Conservation (phyloP, 2,329 filamentous ascomycete genomes). For the Moelleriella libera region DNA sequence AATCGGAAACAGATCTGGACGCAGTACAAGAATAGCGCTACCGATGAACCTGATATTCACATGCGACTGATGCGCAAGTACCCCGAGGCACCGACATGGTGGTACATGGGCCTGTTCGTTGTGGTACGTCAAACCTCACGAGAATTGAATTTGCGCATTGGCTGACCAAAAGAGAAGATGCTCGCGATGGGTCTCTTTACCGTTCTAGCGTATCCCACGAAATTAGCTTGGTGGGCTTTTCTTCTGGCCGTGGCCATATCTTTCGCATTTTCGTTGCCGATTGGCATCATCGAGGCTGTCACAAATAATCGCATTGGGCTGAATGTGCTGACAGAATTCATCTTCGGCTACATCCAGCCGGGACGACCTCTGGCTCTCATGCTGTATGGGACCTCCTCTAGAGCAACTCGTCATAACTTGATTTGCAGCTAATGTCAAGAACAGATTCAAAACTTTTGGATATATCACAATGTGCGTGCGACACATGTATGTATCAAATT, state of each 20-base stretch:
- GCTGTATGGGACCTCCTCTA: conserved; percentile 31
- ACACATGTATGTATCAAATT: background rate
- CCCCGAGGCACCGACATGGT: conserved; percentile 48
- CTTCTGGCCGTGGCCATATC: conserved; percentile 51
- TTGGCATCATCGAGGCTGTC: conserved; percentile 55
- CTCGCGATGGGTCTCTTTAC: conserved; percentile 38
- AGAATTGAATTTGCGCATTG: background rate
- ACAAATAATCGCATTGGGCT: conserved; percentile 59
- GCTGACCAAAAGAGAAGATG: conserved; percentile 23
- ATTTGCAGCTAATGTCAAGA: background rate
- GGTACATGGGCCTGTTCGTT: conserved; percentile 44
- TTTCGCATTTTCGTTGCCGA: conserved; percentile 48
- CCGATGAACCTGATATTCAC: conserved; percentile 47
- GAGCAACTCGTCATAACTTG: background rate
- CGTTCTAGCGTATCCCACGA: conserved; percentile 47
- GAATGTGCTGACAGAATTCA: conserved; percentile 62
- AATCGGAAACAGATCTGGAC: conserved; percentile 52
- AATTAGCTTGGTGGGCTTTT: conserved; percentile 61
- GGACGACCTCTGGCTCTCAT: conserved; percentile 59
- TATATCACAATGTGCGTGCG: conserved; percentile 39
- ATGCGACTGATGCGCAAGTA: conserved; percentile 52
- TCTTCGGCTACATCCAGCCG: conserved; percentile 63
- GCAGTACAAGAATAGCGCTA: conserved; percentile 44
- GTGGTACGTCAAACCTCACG: conserved; percentile 25
- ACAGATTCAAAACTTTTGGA: conserved; percentile 47